Percentiles rank a stretch among this genome's conserved stretches.
Evolutionary conservation across 83 land plant genomes (phyloP).

Genomic region (Picea mariana): DNA sequence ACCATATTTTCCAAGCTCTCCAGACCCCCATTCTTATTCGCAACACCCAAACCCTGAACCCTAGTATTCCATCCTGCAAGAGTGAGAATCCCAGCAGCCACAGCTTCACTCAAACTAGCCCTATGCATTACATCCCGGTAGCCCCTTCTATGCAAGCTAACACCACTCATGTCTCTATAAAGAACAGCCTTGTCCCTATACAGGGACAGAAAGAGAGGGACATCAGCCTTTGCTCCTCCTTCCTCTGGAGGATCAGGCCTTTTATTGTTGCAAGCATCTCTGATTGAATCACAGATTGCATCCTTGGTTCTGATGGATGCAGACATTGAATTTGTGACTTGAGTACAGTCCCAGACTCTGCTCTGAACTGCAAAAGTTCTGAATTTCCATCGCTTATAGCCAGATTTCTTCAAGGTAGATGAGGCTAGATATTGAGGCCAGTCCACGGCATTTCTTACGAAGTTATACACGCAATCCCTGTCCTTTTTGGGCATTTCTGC

Average conservation of each 20-base stretch:
- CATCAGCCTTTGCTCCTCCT: slow-evolving; percentile 29
- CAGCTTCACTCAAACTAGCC: slow-evolving; percentile 54
- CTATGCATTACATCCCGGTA: slow-evolving; percentile 49
- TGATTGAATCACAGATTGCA: slow-evolving; percentile 48
- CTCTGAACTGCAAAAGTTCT: slow-evolving; percentile 40
- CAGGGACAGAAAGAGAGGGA: slow-evolving; percentile 49
- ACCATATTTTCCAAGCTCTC: slow-evolving; percentile 5
- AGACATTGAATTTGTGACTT: slow-evolving; percentile 30
- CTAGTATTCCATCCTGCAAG: slow-evolving; percentile 46
- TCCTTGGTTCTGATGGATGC: slow-evolving; percentile 50
- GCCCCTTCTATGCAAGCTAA: slow-evolving; percentile 51
- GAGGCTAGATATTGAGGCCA: slow-evolving; percentile 27
- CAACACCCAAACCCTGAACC: slow-evolving; percentile 34
- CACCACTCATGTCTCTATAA: slow-evolving; percentile 54
- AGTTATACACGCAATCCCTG: slow-evolving; percentile 34
- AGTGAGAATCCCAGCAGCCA: slow-evolving; percentile 49
- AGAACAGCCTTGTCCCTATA: slow-evolving; percentile 36
- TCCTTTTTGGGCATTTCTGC: slow-evolving; percentile 15
- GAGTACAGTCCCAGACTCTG: slow-evolving; percentile 27
- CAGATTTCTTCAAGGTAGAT: background rate
- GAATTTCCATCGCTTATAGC: slow-evolving; percentile 19
- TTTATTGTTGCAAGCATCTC: slow-evolving; percentile 27
- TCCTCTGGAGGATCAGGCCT: slow-evolving; percentile 39
- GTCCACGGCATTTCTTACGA: slow-evolving; percentile 35
- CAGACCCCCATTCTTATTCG: slow-evolving; percentile 19